phyloP scores from a whole-genome alignment of 1,284 basidiomycete genomes.

The Tylopilus orsonianus region DNA sequence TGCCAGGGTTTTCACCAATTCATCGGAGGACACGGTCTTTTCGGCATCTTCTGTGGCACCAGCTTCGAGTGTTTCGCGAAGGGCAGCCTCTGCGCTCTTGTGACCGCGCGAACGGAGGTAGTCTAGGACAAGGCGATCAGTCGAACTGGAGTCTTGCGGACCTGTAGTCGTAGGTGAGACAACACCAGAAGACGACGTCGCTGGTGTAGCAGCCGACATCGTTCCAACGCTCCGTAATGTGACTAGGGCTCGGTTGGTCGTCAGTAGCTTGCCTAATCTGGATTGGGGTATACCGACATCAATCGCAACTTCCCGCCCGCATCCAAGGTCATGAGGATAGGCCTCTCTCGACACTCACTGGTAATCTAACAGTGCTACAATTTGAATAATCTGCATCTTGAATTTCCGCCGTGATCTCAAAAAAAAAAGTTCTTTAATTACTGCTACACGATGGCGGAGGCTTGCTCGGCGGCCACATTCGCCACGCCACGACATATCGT shows the following conservation, averaged over 20 bases:
- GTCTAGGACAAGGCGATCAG: constrained; percentile 73
- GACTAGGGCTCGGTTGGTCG: not conserved
- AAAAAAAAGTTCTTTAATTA: too few species aligned
- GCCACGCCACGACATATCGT: too few species aligned
- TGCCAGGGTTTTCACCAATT: constrained; percentile 64
- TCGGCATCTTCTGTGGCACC: constrained; percentile 52
- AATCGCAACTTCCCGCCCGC: too few species aligned
- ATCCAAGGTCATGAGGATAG: too few species aligned
- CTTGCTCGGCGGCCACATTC: too few species aligned
- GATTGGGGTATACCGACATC: too few species aligned
- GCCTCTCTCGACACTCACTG: too few species aligned
- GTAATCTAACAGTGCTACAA: too few species aligned
- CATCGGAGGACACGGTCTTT: constrained; percentile 52
- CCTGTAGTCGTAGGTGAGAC: constrained; percentile 32
- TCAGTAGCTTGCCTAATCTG: not conserved
- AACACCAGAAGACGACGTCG: constrained; percentile 36
- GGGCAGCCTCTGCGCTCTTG: constrained; percentile 70
- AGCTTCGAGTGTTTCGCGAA: constrained; percentile 63
- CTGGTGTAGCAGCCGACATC: constrained; percentile 49
- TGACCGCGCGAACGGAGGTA: constrained; percentile 86
- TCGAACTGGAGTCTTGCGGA: constrained; percentile 41
- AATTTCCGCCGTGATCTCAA: not conserved
- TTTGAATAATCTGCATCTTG: not conserved
- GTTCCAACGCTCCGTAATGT: not conserved
- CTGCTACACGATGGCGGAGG: too few species aligned